phyloP scores from a whole-genome alignment of 164 flowering plant species.

The Brasenia schreberi region DNA sequence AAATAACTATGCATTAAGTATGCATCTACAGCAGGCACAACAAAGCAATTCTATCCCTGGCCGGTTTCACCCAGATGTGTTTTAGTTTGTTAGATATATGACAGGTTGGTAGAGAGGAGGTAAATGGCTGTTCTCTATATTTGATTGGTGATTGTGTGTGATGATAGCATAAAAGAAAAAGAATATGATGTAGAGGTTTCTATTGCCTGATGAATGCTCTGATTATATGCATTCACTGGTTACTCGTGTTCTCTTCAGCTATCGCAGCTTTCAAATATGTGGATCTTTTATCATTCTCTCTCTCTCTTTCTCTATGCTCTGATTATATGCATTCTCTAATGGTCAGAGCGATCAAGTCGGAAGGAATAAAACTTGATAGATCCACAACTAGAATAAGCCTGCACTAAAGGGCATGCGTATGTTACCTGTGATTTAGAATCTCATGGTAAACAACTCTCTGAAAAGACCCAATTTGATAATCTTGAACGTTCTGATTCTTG shows the following conservation, averaged over 20 bases:
- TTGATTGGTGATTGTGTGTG: not conserved
- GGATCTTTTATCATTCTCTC: no score
- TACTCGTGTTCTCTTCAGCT: no score
- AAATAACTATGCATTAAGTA: slow-evolving; percentile 16
- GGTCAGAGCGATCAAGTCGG: no score
- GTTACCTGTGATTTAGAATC: no score
- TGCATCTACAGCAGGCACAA: slow-evolving; percentile 18
- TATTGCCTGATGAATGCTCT: not conserved
- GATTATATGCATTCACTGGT: not conserved
- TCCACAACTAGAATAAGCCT: no score
- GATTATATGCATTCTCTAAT: no score
- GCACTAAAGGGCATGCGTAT: no score
- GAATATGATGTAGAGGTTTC: not conserved
- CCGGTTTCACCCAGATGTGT: slow-evolving; percentile 17
- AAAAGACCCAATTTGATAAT: no score
- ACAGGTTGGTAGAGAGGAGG: not conserved
- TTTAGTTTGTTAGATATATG: slow-evolving; percentile 5
- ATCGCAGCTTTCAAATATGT: no score
- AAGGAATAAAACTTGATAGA: no score
- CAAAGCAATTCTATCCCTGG: slow-evolving; percentile 14
- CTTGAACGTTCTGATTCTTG: no score
- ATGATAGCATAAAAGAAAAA: not conserved
- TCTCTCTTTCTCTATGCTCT: not conserved
- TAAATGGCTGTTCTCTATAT: not conserved
- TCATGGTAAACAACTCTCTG: no score